Evolutionary conservation across 805 yeast genomes (phyloP).

Genomic region (Blastobotrys parvus): DNA sequence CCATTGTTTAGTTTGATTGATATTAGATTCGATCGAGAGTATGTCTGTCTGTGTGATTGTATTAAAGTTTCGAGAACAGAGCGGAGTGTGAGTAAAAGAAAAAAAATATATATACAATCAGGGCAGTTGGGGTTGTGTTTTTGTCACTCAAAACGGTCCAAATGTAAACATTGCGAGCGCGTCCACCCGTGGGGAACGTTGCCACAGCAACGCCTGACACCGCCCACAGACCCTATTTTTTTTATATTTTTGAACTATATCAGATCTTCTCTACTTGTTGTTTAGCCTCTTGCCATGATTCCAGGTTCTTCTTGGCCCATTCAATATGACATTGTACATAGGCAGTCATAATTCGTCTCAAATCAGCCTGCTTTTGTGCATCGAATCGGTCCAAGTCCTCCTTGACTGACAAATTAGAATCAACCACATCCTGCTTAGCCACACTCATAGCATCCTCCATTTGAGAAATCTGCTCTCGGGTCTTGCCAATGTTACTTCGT

Average conservation of each 20-base stretch:
- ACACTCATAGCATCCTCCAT: slow-evolving; percentile 44
- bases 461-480: slow-evolving; percentile 37
- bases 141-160: no score
- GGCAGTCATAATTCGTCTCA: slow-evolving; percentile 42
- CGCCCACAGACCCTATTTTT: no score
- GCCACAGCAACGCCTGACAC: no score
- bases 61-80: no score
- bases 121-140: no score
- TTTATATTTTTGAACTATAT: not conserved
- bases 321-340: slow-evolving; percentile 49
- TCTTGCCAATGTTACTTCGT: slow-evolving; percentile 40
- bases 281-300: slow-evolving; percentile 58
- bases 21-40: not conserved
- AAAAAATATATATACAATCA: no score
- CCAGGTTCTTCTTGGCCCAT: slow-evolving; percentile 62
- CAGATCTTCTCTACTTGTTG: slow-evolving; percentile 8
- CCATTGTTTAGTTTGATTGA: slow-evolving; percentile 13
- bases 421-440: slow-evolving; percentile 44
- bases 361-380: slow-evolving; percentile 40
- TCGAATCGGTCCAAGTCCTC: slow-evolving; percentile 40
- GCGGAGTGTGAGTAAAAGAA: no score
- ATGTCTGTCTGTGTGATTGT: no score
- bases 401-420: slow-evolving; percentile 38
- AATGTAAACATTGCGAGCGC: no score
- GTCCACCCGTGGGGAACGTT: no score